Evolutionary conservation across 352 stramenopile species (phyloP).

Genomic region (Globisporangium spinosum): DNA sequence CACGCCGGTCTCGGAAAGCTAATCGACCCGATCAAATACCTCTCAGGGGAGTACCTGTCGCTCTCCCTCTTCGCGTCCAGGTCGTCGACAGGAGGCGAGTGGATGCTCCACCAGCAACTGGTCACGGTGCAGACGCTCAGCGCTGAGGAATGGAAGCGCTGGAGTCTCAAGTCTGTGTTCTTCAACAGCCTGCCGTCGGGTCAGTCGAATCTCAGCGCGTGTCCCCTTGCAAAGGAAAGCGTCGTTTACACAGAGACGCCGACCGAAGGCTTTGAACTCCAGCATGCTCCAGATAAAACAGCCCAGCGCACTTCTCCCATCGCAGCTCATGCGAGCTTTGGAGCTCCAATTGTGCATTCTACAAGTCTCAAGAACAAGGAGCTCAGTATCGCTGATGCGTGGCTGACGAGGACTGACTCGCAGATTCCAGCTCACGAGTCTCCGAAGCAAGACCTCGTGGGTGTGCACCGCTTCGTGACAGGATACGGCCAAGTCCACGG

Average conservation of each 20-base stretch:
- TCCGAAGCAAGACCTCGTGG: conserved; percentile 32
- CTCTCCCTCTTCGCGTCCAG: conserved; percentile 47
- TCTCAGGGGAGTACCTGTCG: conserved; percentile 71
- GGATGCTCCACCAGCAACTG: conserved; percentile 53
- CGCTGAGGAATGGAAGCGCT: conserved; percentile 22
- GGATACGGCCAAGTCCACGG: conserved; percentile 73
- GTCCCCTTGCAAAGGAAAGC: conserved; percentile 38
- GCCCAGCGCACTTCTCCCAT: neutral
- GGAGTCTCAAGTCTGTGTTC: conserved; percentile 47
- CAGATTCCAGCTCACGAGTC: neutral
- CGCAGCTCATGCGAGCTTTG: neutral
- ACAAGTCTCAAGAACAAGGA: conserved; percentile 8
- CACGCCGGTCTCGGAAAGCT: conserved; percentile 59
- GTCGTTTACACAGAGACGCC: conserved; percentile 31
- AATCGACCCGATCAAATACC: conserved; percentile 65
- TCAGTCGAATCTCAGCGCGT: conserved; percentile 24
- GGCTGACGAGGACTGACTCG: conserved; percentile 15
- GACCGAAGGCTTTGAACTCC: conserved; percentile 23
- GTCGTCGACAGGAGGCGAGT: conserved; percentile 18
- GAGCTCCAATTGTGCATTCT: conserved; percentile 10
- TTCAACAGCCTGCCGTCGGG: conserved; percentile 24
- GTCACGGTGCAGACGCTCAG: conserved; percentile 44
- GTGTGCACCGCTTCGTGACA: conserved; percentile 70
- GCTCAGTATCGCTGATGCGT: conserved; percentile 13
- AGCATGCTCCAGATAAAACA: conserved; percentile 10